Base-by-base conservation (phyloP, 306 rosid species). In the Fragaria iinumae region DNA sequence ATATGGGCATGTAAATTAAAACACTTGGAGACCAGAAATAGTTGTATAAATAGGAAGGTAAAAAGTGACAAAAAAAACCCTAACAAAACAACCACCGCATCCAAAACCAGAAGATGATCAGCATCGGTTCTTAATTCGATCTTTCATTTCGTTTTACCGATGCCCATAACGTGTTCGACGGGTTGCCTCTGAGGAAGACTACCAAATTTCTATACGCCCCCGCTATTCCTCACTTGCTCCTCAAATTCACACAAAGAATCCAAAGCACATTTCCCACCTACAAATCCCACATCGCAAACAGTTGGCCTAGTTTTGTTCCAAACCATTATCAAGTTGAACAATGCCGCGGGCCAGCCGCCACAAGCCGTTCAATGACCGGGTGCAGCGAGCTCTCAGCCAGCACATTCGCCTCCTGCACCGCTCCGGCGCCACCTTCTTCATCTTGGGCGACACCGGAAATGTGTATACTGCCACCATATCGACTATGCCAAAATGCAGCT, bases 351-450 rank as follows among this genome's bases (percentile, higher is more conserved):
- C 21, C 63, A 86, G 78, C 67, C 89, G 80, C 14, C 70, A 79
- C 82, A 83, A 65, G 13, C 87, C 89, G 8, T 81, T 86, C 5
- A 76, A 92, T 1, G 96, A 90, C 77, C 82, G 99, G 50, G 80
- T 95, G 16, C 81, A 81, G 8, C 88, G 97, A 1, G 98, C 98
- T 62, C 84, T 90, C 75, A 90, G 86, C 73, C 97, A 95, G 85
- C 84, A 80, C 67, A 90, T 92, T 52, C 87, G 81, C 55, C 90
- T 96, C 45, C 97, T 96, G 81, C 96, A 89, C 90, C 98, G 93
- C 43, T 41, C 86, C 4, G 82, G 80, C 17, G 72, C 93, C 75
- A 81, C 76, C 14, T 92, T 96, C 92, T 96, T 86, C 82, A 78
- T 92, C 69, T 57, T 89, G 47, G 98, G 97, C 3, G 90, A 97